Evolutionary conservation across 176 grass and related monocot species (phyloP), one percentile per base, ranked within the genome.

Genomic region (Echinochloa phyllopogon): DNA sequence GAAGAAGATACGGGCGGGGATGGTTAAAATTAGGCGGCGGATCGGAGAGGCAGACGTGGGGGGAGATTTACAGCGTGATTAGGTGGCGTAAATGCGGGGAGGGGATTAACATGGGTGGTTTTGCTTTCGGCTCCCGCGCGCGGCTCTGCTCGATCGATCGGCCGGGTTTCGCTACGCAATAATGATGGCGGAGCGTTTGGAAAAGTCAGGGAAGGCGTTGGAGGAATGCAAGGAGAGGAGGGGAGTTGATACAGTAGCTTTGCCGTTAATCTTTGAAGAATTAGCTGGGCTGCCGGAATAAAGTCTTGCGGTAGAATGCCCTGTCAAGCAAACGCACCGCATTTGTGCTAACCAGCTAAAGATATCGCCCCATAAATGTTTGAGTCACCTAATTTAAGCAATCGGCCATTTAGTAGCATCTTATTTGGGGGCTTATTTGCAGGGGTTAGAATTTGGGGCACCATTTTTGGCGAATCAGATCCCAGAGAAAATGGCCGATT

Each of bases 11-110:
- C 44, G 37, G 62, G 24, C 23, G 1, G 13, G 63, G 63, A 23
- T 40, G 72, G 88, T 89, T 89, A 86, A 86, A 77, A 77, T 89
- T 77, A 72, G 82, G 70, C 15, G 69, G n/a, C 6, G 44, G 68
- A 70, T 44, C 66, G 51, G 17, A 18, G 74, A 9, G 16, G n/a
- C n/a, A n/a, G 58, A 27, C 1, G 44, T 10, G 23, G 36, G 48
- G 38, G 37, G 57, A 8, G 41, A 62, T 61, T 75, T 40, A 66
- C 77, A 37, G 59, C 77, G 64, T 18, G 29, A 37, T 76, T 72
- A 29, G 8, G 3, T 78, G 33, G 47, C 50, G 84, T 90, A 73
- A 79, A 87, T 87, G 66, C 67, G 40, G 39, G 47, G 27, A 17
- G 29, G 29, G 44, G 71, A 82, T 82, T 66, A 83, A 78, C 71